Evolutionary conservation across 1,139 yeast species (phyloP).

Genomic region (Pneumocystis sp.): DNA sequence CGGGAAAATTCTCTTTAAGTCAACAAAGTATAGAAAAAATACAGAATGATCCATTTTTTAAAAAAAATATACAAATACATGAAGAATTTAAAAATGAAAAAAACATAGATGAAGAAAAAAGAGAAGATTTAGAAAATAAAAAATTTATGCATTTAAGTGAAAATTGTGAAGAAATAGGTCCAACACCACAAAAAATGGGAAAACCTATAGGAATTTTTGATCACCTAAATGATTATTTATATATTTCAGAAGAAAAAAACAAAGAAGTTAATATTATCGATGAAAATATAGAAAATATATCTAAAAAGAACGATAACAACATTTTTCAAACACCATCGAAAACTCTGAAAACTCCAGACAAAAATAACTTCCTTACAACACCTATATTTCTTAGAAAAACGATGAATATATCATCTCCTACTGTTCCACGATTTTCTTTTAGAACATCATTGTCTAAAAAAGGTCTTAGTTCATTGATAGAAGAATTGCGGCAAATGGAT

Average conservation of each 20-base stretch:
- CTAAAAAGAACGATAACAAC: neutral
- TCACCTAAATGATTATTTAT: slow-evolving; percentile 21
- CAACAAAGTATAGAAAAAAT: slow-evolving; percentile 24
- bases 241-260: slow-evolving; percentile 21
- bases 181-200: slow-evolving; percentile 1
- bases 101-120: neutral
- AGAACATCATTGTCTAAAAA: neutral
- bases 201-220: neutral
- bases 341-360: slow-evolving; percentile 10
- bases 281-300: neutral
- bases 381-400: slow-evolving; percentile 23
- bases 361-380: slow-evolving; percentile 19
- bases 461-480: slow-evolving; percentile 15
- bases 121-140: neutral
- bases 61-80: neutral
- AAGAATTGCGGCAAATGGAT: slow-evolving; percentile 13
- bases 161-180: slow-evolving; percentile 10
- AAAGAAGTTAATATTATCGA: slow-evolving; percentile 3
- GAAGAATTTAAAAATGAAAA: neutral
- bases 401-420: slow-evolving; percentile 25
- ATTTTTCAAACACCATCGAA: slow-evolving; percentile 20
- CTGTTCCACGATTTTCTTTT: slow-evolving; percentile 26
- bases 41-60: neutral
- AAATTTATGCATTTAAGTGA: slow-evolving; percentile 10
- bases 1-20: slow-evolving; percentile 30